Conservation (phyloP, 2,329 filamentous ascomycete species). For the Aspergillus brunneoviolaceus region DNA sequence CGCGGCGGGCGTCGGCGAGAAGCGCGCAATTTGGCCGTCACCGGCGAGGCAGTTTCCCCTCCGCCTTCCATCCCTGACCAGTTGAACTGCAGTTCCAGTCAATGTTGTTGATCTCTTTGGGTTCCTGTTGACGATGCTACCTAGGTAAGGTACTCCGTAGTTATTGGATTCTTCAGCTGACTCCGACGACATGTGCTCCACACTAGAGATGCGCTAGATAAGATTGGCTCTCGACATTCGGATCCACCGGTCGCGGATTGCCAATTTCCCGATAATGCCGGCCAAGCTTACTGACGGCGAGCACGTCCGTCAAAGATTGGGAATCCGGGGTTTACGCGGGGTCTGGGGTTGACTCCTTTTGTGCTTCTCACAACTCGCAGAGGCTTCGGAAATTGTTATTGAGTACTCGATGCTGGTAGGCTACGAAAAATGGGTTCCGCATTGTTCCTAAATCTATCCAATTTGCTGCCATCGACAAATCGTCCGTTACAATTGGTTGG, state of each 20-base stretch:
- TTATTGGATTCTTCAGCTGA: not conserved
- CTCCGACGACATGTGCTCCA: not conserved
- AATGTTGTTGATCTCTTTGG: not conserved
- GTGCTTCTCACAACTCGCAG: too few relatives aligned
- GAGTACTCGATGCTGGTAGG: too few relatives aligned
- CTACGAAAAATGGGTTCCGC: too few relatives aligned
- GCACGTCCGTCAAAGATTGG: not conserved
- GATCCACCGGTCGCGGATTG: not conserved
- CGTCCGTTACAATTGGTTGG: not conserved
- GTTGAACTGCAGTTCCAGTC: not conserved
- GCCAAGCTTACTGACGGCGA: not conserved
- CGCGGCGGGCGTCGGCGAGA: constrained; percentile 16
- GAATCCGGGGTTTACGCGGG: constrained; percentile 3
- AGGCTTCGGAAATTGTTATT: too few relatives aligned
- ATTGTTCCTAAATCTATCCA: not conserved
- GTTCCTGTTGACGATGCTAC: not conserved
- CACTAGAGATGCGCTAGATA: not conserved
- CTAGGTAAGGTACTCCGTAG: too few relatives aligned
- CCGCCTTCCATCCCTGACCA: constrained; percentile 1
- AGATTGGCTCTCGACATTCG: not conserved
- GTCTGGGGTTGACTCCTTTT: not conserved
- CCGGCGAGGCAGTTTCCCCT: not conserved
- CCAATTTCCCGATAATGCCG: constrained; percentile 1
- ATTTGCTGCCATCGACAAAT: not conserved
- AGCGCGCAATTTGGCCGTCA: constrained; percentile 14